A percentile compares a stretch with the other conserved stretches of the same genome.
Conservation (phyloP, 192 early-diverging fungal species). For the Chytriomyces confervae region DNA sequence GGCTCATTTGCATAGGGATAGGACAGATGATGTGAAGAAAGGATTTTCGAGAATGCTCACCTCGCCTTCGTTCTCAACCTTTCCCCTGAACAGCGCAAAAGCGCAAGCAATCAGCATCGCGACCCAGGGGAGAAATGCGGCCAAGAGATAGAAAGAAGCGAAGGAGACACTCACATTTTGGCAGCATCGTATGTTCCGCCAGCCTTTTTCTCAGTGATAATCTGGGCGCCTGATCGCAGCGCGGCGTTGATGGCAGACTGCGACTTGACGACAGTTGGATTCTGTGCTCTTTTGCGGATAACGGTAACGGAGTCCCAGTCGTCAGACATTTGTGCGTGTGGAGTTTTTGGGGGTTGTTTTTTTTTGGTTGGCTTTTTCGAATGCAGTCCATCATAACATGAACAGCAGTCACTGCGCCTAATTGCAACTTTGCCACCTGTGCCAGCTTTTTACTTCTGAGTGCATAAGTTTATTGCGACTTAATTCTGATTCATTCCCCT, state of each 20-base stretch:
- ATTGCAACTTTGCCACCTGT: too few relatives aligned
- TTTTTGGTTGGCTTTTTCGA: too few relatives aligned
- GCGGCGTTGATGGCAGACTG: conserved; percentile 76
- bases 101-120: background rate
- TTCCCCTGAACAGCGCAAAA: conserved; percentile 52
- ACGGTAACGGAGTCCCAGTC: conserved; percentile 80
- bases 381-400: too few relatives aligned
- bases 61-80: conserved; percentile 87
- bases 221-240: conserved; percentile 69
- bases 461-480: too few relatives aligned
- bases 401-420: too few relatives aligned
- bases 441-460: too few relatives aligned
- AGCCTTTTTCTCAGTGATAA: conserved; percentile 79
- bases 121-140: background rate
- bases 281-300: conserved; percentile 75
- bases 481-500: too few relatives aligned
- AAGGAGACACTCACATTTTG: conserved; percentile 48
- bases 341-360: background rate
- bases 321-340: conserved; percentile 18
- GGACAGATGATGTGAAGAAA: background rate
- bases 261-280: conserved; percentile 64
- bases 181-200: conserved; percentile 49
- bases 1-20: background rate
- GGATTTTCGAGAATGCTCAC: conserved; percentile 44
- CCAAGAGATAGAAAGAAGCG: too few relatives aligned